Conservation (phyloP, 805 yeast species). For the Yarrowia osloensis region DNA sequence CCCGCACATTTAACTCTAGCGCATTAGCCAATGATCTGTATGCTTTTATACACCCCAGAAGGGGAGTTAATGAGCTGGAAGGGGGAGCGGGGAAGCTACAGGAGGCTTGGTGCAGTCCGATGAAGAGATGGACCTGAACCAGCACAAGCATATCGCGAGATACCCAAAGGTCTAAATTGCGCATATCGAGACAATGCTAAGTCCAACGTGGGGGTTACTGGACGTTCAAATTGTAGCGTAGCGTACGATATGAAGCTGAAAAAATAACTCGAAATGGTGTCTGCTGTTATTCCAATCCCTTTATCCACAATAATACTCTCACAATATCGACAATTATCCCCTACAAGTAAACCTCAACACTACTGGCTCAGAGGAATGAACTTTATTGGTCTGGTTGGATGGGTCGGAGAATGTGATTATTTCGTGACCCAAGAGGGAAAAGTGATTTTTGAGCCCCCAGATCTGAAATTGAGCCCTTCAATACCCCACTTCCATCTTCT, state of each 20-base stretch:
- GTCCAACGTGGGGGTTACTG: too few relatives aligned
- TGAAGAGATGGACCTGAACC: not conserved
- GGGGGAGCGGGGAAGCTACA: not conserved
- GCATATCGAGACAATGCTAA: not conserved
- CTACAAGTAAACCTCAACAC: not conserved
- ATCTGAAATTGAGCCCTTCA: not conserved
- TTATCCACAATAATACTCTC: too few relatives aligned
- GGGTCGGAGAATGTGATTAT: not conserved
- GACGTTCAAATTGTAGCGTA: too few relatives aligned
- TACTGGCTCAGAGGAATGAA: not conserved
- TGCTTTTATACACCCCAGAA: constrained; percentile 5
- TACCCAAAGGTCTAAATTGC: not conserved
- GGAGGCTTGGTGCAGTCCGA: not conserved
- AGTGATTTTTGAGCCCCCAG: too few relatives aligned
- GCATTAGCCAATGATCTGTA: constrained; percentile 5
- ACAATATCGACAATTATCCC: too few relatives aligned
- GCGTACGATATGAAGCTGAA: too few relatives aligned
- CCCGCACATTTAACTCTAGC: not conserved
- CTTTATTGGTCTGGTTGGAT: not conserved
- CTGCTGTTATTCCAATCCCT: too few relatives aligned
- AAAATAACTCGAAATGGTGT: too few relatives aligned
- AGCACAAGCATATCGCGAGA: not conserved
- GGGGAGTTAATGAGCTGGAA: not conserved
- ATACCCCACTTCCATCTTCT: too few relatives aligned
- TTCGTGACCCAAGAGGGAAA: too few relatives aligned